Base-by-base conservation (phyloP, 306 rosid species). In the Cicer arietinum region DNA sequence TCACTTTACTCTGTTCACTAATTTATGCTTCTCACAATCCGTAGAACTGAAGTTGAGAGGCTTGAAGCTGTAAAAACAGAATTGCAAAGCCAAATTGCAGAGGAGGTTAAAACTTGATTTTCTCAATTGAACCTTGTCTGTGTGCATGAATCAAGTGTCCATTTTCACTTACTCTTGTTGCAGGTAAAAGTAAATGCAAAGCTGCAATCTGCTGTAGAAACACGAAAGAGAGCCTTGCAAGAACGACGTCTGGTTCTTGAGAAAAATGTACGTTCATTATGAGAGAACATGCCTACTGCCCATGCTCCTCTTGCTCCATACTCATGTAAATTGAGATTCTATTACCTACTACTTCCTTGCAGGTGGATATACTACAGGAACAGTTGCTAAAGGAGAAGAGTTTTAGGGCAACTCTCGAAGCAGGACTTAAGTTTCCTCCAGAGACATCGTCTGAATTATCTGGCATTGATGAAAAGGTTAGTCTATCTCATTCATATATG, bases 161-260 rank as follows among this genome's bases (percentile, higher is more conserved):
- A 40, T 48, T 46, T 63, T 69, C 20, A 51, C 67, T 51, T 71
- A 35, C 53, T 46, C 17, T 73, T 80, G 66, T 73, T 80, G 66
- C 79, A 94, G 98, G 90, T 73, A 65, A 64, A 85, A 75, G 89
- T 76, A 78, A 94, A 91, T 83, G 85, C 65, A 67, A 79, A 71
- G 81, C 84, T 91, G 77, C 90, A 83, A 77, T 68, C 76, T n/a
- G 70, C 80, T 76, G 78, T 84, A 71, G 90, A 89, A 71, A 85
- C 59, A 46, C 78, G 79, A 80, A 91, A 90, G 93, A 77, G 68
- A 72, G 83, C 67, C 78, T 76, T 91, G 86, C 84, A 54, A 9
- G 93, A 88, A 80, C 97, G 84, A 67, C 98, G 86, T 46, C 81
- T 79, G 63, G 86, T 89, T 81, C 98, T 94, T 12, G 89, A 89